phyloP scores from a whole-genome alignment of 257 asterid genomes.

The Nemophila menziesii region DNA sequence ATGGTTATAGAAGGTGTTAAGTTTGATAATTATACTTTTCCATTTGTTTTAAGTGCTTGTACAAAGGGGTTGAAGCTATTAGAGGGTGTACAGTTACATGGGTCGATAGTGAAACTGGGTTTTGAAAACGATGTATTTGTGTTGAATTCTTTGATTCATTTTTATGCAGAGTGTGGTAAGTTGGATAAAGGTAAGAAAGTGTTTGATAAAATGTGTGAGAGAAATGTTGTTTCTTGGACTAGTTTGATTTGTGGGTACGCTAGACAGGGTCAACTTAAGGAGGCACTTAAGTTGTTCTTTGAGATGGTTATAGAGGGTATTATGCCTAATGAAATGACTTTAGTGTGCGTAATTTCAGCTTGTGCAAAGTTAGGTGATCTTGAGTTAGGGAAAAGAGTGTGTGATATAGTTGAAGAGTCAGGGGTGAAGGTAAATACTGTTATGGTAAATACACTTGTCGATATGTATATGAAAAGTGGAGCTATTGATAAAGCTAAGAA shows the following conservation, averaged over 20 bases:
- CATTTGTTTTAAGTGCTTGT: slow-evolving; percentile 45
- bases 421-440: slow-evolving; percentile 25
- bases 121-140: slow-evolving; percentile 24
- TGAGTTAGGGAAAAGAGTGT: slow-evolving; percentile 30
- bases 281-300: slow-evolving; percentile 42
- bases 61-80: slow-evolving; percentile 23
- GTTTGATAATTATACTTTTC: slow-evolving; percentile 43
- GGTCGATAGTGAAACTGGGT: slow-evolving; percentile 32
- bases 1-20: slow-evolving; percentile 27
- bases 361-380: slow-evolving; percentile 36
- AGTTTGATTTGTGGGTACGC: slow-evolving; percentile 44
- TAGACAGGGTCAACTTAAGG: slow-evolving; percentile 19
- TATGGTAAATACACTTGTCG: slow-evolving; percentile 41
- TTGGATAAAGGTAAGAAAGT: slow-evolving; percentile 32
- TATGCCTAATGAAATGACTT: slow-evolving; percentile 33
- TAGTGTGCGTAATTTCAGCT: slow-evolving; percentile 31
- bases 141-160: slow-evolving; percentile 30
- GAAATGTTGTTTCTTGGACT: slow-evolving; percentile 51
- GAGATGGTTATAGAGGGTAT: slow-evolving; percentile 32
- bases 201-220: slow-evolving; percentile 40
- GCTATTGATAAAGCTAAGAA: slow-evolving; percentile 26
- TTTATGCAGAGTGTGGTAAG: slow-evolving; percentile 42
- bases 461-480: slow-evolving; percentile 54
- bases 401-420: slow-evolving; percentile 13
- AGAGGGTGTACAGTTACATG: slow-evolving; percentile 32